phyloP scores from a whole-genome alignment of 139 green algal genomes.

The Tetradesmus lagerheimii region DNA sequence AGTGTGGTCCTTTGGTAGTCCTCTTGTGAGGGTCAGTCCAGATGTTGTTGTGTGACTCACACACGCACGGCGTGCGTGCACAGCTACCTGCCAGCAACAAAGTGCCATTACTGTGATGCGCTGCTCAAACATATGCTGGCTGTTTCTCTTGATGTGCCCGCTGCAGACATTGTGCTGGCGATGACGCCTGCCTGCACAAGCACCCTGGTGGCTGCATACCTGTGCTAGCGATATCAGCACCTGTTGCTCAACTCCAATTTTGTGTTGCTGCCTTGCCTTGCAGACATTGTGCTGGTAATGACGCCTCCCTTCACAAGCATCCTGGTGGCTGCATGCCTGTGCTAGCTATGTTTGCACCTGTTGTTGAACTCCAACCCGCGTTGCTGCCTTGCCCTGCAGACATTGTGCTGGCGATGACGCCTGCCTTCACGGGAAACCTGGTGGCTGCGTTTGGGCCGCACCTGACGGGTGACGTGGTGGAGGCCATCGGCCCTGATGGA shows the following conservation, averaged over 20 bases:
- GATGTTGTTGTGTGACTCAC: too few relatives aligned
- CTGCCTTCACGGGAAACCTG: constrained; percentile 31
- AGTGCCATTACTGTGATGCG: too few relatives aligned
- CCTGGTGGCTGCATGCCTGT: constrained; percentile 32
- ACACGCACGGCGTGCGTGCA: too few relatives aligned
- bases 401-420: constrained; percentile 2
- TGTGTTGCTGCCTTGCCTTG: background rate
- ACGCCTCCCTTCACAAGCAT: background rate
- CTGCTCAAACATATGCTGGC: too few relatives aligned
- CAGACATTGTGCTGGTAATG: constrained; percentile 16
- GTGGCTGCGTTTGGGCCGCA: constrained; percentile 29
- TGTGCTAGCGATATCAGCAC: too few relatives aligned
- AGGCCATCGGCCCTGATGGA: background rate
- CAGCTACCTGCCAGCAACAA: too few relatives aligned
- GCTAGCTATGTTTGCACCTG: too few relatives aligned
- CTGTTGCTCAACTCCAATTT: too few relatives aligned
- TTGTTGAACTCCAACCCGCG: too few relatives aligned
- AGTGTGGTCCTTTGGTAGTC: too few relatives aligned
- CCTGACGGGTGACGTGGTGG: constrained; percentile 28
- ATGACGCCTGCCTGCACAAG: constrained; percentile 17
- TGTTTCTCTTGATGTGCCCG: too few relatives aligned
- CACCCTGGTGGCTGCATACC: constrained; percentile 28
- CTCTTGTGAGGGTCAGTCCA: too few relatives aligned
- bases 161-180: background rate
- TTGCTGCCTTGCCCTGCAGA: background rate